These are phyloP conservation scores for Hypoxylon trugodes DNA, from an alignment of 495 filamentous ascomycete species.

Conservation along the genomic window DNA sequence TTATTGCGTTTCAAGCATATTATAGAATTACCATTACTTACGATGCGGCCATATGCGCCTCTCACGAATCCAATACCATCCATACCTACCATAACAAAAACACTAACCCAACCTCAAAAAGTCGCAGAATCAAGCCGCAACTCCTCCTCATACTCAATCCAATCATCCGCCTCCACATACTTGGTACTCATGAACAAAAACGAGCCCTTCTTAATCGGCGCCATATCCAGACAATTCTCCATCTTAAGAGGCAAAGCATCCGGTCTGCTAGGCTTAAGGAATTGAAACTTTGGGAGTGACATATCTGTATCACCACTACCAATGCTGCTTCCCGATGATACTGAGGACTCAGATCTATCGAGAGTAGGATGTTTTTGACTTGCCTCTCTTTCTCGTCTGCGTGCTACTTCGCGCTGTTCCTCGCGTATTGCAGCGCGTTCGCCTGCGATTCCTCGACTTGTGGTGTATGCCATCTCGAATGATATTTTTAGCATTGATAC, in stretches of 20 bases:
- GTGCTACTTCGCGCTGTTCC: constrained; percentile 1
- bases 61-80: too few relatives aligned
- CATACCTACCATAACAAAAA: neutral
- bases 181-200: constrained; percentile 22
- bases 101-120: constrained; percentile 5
- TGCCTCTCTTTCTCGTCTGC: neutral
- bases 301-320: too few relatives aligned
- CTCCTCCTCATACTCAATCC: constrained; percentile 16
- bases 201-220: constrained; percentile 8
- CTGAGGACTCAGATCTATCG: neutral
- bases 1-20: too few relatives aligned
- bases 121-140: constrained; percentile 7
- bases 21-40: too few relatives aligned
- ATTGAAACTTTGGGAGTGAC: neutral
- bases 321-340: neutral
- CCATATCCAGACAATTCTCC: constrained; percentile 28
- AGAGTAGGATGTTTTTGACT: neutral
- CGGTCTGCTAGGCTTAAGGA: neutral
- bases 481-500: neutral
- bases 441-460: constrained; percentile 14
- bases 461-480: neutral
- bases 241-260: constrained; percentile 1
- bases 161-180: constrained; percentile 19
- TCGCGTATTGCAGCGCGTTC: constrained; percentile 17
- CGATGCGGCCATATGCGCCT: too few relatives aligned